Evolutionary conservation across 345 rosid genomes (phyloP).

Genomic region (Populus davidiana): DNA sequence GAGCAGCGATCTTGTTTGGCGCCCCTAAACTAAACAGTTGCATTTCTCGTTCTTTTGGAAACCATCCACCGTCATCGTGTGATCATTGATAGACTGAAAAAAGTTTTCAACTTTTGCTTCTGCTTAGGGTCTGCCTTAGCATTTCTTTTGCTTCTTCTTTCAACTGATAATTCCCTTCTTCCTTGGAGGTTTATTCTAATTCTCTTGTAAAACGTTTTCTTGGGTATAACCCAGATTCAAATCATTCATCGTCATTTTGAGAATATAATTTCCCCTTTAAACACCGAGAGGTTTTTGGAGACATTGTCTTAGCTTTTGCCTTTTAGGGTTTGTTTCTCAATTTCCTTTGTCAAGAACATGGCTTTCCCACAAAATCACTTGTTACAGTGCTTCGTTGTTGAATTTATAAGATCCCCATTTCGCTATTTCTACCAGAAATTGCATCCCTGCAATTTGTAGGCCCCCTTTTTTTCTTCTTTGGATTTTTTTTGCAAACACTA

Average conservation of each 20-base stretch:
- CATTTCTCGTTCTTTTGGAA: slow-evolving; percentile 10
- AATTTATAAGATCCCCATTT: slow-evolving; percentile 24
- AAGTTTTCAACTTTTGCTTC: slow-evolving; percentile 18
- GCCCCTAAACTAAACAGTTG: slow-evolving; percentile 11
- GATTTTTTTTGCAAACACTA: slow-evolving; percentile 26
- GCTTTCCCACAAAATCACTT: slow-evolving; percentile 22
- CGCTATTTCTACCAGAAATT: slow-evolving; percentile 16
- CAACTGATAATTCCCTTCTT: not conserved
- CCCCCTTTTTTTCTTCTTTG: slow-evolving; percentile 8
- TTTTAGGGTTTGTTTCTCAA: slow-evolving; percentile 19
- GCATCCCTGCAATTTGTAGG: not conserved
- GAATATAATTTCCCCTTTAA: not conserved
- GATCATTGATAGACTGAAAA: slow-evolving; percentile 8
- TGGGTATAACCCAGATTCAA: slow-evolving; percentile 1
- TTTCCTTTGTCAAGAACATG: slow-evolving; percentile 18
- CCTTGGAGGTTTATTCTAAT: slow-evolving; percentile 9
- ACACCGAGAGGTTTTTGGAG: slow-evolving; percentile 4
- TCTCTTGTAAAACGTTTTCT: slow-evolving; percentile 4
- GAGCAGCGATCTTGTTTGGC: slow-evolving; percentile 28
- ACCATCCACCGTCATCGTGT: slow-evolving; percentile 10
- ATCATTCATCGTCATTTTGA: not conserved
- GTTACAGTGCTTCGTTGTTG: slow-evolving; percentile 25
- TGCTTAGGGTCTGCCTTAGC: not conserved
- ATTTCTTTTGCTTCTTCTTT: not conserved
- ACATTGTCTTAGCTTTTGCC: not conserved